phyloP scores from a whole-genome alignment of 805 yeast species.

The Torulaspora delbrueckii region DNA sequence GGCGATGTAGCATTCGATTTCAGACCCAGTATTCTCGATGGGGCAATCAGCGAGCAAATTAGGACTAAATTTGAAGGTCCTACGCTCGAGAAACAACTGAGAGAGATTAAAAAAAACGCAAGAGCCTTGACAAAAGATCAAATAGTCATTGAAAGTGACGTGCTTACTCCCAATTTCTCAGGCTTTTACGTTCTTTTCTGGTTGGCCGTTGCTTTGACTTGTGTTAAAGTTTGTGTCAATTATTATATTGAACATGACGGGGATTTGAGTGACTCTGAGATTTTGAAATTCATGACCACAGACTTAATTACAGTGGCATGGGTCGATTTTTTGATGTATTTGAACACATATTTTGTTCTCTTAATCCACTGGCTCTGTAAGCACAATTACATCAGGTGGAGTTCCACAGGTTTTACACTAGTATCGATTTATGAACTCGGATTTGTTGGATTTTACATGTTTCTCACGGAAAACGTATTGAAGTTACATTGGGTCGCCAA shows the following conservation, averaged over 20 bases:
- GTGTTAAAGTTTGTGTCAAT: constrained; percentile 49
- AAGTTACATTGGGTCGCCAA: constrained; percentile 84
- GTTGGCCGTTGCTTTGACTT: constrained; percentile 57
- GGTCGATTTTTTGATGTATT: constrained; percentile 72
- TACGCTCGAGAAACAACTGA: constrained; percentile 26
- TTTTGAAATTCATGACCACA: constrained; percentile 51
- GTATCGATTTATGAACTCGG: constrained; percentile 54
- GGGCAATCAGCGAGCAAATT: constrained; percentile 31
- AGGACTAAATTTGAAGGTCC: constrained; percentile 31
- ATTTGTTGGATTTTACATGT: constrained; percentile 50
- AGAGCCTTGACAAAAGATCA: constrained; percentile 2
- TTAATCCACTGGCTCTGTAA: constrained; percentile 54
- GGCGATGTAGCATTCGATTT: constrained; percentile 47
- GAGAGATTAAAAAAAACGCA: constrained; percentile 9
- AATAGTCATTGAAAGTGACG: constrained; percentile 11
- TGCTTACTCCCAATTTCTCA: constrained; percentile 41
- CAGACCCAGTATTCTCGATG: constrained; percentile 51
- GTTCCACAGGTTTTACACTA: constrained; percentile 54
- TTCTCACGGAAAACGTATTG: constrained; percentile 47
- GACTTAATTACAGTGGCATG: constrained; percentile 65
- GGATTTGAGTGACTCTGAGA: constrained; percentile 41
- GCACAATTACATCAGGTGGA: constrained; percentile 52
- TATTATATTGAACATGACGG: constrained; percentile 46
- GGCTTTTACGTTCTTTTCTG: constrained; percentile 82
- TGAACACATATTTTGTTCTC: constrained; percentile 56